Conservation (phyloP, 2,329 filamentous ascomycete species). For the Diaporthe capsici region DNA sequence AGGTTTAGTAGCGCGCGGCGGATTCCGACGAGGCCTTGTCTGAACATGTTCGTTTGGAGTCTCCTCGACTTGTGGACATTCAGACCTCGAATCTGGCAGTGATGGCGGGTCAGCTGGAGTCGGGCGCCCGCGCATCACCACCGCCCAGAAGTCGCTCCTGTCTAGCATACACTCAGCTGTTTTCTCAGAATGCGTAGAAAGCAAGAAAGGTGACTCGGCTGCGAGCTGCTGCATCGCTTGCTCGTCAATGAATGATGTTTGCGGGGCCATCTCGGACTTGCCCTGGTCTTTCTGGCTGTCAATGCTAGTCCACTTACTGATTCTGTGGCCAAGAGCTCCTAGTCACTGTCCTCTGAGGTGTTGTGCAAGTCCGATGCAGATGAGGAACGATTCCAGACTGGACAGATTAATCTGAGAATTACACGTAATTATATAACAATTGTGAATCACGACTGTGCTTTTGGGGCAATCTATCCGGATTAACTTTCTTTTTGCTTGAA, state of each 20-base stretch:
- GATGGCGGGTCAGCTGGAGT: background rate
- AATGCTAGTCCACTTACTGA: background rate
- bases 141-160: background rate
- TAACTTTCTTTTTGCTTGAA: background rate
- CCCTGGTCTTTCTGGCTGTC: background rate
- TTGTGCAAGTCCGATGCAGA: background rate
- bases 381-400: background rate
- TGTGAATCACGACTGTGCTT: background rate
- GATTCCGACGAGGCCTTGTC: background rate
- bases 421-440: background rate
- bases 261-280: background rate
- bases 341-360: background rate
- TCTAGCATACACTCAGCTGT: background rate
- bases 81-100: background rate
- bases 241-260: background rate
- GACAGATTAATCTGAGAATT: no score
- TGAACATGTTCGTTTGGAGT: background rate
- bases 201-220: background rate
- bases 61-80: background rate
- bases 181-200: background rate
- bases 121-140: background rate
- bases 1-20: background rate
- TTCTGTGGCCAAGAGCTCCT: background rate
- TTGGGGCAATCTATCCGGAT: no score
- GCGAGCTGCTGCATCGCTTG: background rate